Conservation (phyloP, 257 asterid species). For the Solanum appendiculatum region DNA sequence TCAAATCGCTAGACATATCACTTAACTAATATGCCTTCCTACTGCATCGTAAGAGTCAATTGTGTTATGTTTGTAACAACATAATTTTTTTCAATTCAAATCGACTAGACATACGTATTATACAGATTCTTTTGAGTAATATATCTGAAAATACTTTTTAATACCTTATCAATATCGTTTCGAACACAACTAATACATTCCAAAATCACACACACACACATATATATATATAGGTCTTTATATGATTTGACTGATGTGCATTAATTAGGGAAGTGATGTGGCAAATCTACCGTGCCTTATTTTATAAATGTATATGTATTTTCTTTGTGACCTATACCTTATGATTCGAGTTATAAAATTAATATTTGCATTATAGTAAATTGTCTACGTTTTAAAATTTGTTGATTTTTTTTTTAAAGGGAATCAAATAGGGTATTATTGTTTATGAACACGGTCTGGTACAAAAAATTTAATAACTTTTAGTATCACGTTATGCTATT, state of each 20-base stretch:
- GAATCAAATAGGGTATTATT: neutral
- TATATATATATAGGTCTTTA: too few species aligned
- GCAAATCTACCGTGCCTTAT: neutral
- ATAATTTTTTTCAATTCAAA: too few species aligned
- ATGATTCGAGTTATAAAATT: neutral
- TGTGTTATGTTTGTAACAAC: neutral
- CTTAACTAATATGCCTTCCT: too few species aligned
- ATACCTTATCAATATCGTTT: too few species aligned
- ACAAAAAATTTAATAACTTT: neutral
- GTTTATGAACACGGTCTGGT: neutral
- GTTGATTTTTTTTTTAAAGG: neutral
- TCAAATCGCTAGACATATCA: neutral
- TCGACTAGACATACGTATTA: neutral
- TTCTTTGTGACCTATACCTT: neutral
- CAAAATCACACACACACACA: neutral
- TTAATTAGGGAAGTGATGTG: too few species aligned
- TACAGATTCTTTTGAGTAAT: too few species aligned
- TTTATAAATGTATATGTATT: neutral
- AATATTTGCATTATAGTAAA: neutral
- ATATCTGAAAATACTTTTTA: too few species aligned
- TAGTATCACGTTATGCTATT: neutral
- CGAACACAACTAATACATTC: neutral
- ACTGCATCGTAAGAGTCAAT: too few species aligned
- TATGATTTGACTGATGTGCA: neutral
- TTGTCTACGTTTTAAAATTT: neutral